Conservation (phyloP, 352 stramenopile species). For the Elongisporangium anandrum region DNA sequence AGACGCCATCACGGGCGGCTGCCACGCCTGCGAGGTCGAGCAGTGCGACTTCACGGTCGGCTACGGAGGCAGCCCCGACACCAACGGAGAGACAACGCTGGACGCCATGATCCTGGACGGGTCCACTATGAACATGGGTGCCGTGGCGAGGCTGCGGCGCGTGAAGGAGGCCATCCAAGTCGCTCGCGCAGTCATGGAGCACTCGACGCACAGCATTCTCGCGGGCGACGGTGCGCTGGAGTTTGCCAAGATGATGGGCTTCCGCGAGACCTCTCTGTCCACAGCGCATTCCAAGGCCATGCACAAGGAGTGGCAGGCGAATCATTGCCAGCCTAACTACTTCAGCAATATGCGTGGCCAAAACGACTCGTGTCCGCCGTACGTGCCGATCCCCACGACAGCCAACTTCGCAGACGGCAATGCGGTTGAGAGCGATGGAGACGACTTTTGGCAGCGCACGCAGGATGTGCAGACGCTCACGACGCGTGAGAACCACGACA, state of each 20-base stretch:
- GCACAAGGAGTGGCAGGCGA: constrained; percentile 47
- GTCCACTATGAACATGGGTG: constrained; percentile 78
- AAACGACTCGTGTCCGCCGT: constrained; percentile 77
- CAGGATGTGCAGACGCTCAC: constrained; percentile 23
- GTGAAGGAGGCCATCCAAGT: constrained; percentile 83
- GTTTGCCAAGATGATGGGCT: constrained; percentile 91
- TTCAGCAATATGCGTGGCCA: constrained; percentile 71
- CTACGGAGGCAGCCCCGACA: constrained; percentile 85
- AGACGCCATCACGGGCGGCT: constrained; percentile 64
- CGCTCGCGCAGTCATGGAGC: constrained; percentile 82
- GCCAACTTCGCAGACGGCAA: background rate
- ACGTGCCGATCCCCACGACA: constrained; percentile 33
- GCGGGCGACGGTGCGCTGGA: constrained; percentile 77
- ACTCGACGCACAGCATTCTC: constrained; percentile 86
- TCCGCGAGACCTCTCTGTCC: constrained; percentile 65
- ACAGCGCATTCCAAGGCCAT: constrained; percentile 56
- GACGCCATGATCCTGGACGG: constrained; percentile 92
- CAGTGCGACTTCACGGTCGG: constrained; percentile 89
- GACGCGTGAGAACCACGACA: constrained; percentile 82
- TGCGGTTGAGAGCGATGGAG: background rate
- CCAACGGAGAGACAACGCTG: constrained; percentile 83
- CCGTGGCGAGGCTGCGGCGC: constrained; percentile 72
- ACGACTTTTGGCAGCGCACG: background rate
- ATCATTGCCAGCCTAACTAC: constrained; percentile 89
- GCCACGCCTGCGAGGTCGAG: constrained; percentile 77